phyloP scores from a whole-genome alignment of 371 early-diverging fungal species.

The Batkoa obscura region DNA sequence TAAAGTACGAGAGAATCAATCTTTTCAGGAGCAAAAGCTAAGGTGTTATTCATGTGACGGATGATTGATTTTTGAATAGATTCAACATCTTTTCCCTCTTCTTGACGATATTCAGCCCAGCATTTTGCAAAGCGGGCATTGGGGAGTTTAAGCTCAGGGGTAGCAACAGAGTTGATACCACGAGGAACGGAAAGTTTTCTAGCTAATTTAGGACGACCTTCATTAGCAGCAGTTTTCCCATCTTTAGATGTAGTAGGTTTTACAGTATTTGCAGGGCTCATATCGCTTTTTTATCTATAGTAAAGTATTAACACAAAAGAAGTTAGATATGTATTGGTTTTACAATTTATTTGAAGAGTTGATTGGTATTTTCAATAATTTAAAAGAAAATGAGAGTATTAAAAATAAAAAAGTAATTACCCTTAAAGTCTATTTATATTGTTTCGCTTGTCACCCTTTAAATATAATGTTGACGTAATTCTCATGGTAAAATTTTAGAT shows the following conservation, averaged over 20 bases:
- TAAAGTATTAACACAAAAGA: too few relatives aligned
- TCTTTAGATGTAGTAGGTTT: too few relatives aligned
- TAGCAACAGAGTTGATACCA: background rate
- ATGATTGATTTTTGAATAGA: conserved; percentile 54
- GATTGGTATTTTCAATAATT: background rate
- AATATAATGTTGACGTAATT: too few relatives aligned
- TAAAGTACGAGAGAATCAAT: conserved; percentile 71
- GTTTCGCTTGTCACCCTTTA: too few relatives aligned
- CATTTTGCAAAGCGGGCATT: conserved; percentile 3
- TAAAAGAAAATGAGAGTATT: background rate
- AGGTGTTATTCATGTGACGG: conserved; percentile 55
- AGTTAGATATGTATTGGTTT: too few relatives aligned
- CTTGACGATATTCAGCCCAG: background rate
- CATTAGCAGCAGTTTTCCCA: too few relatives aligned
- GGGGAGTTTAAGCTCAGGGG: conserved; percentile 2
- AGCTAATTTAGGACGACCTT: background rate
- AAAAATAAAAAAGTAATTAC: background rate
- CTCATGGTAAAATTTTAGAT: too few relatives aligned
- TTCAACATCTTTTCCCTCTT: conserved; percentile 20
- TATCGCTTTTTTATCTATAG: too few relatives aligned
- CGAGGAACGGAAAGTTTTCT: background rate
- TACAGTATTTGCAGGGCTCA: too few relatives aligned
- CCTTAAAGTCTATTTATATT: too few relatives aligned
- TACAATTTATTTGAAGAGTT: background rate
- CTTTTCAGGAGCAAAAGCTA: conserved; percentile 59